These are phyloP conservation scores for Calonectria fujianensis DNA, from an alignment of 2,329 filamentous ascomycete genomes.

Conservation along the genomic window DNA sequence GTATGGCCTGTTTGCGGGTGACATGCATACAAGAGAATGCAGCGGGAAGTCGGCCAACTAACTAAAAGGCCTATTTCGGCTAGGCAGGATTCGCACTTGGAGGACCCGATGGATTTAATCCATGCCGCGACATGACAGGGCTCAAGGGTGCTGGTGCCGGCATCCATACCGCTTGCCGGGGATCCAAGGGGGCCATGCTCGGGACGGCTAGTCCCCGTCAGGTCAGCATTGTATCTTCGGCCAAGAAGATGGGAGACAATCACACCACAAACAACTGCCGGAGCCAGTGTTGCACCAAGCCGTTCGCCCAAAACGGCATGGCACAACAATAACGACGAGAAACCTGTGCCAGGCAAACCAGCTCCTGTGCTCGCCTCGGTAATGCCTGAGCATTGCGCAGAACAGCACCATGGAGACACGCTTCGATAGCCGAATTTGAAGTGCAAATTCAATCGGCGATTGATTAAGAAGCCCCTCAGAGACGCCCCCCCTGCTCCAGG, in stretches of 20 bases:
- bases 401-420: background rate
- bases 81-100: background rate
- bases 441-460: conserved; percentile 1
- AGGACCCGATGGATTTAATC: conserved; percentile 11
- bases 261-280: conserved; percentile 31
- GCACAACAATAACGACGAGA: background rate
- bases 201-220: conserved; percentile 1
- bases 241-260: background rate
- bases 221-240: conserved; percentile 36
- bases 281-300: background rate
- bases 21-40: background rate
- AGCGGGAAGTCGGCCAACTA: background rate
- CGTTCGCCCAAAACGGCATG: conserved; percentile 9
- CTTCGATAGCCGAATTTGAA: background rate
- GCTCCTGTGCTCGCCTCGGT: background rate
- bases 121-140: conserved; percentile 28
- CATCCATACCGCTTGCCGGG: conserved; percentile 19
- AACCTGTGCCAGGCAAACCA: background rate
- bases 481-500: background rate
- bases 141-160: background rate
- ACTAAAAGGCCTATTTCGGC: background rate
- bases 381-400: background rate
- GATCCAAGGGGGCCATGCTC: background rate
- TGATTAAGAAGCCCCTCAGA: background rate
- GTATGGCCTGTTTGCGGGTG: conserved; percentile 8